Conservation (phyloP, 495 filamentous ascomycete species). For the Penicillium chermesinum region DNA sequence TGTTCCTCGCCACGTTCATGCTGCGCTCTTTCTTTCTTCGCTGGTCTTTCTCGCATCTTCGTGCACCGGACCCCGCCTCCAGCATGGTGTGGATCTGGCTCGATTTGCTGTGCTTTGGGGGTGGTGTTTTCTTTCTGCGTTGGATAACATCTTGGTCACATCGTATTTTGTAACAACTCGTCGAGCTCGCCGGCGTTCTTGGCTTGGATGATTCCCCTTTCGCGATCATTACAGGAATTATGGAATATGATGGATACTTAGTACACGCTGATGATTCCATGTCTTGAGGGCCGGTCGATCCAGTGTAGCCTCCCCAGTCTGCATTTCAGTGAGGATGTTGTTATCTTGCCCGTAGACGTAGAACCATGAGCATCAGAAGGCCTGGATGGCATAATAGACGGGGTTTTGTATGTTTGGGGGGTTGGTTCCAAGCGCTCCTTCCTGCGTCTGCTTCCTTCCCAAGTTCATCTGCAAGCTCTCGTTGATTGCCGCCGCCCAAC, state of each 20-base stretch:
- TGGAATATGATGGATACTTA: not conserved
- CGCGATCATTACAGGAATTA: conserved; percentile 8
- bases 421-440: no score
- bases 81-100: conserved; percentile 1
- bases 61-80: no score
- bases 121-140: conserved; percentile 4
- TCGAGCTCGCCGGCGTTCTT: conserved; percentile 15
- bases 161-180: conserved; percentile 7
- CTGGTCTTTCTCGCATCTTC: conserved; percentile 15
- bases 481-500: not conserved
- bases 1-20: conserved; percentile 8
- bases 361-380: no score
- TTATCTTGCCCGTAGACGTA: no score
- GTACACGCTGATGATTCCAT: no score
- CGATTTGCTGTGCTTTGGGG: conserved; percentile 2
- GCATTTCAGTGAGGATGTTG: no score
- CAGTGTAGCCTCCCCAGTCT: no score
- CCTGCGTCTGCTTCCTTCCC: no score
- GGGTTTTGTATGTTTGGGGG: no score
- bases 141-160: conserved; percentile 1
- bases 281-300: no score
- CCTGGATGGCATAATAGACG: no score
- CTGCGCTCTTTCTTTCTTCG: conserved; percentile 12
- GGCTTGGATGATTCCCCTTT: conserved; percentile 34
- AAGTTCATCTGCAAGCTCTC: no score